These are phyloP conservation scores for Serendipita sp. DNA, from an alignment of 768 basidiomycete species.

Conservation along the genomic window DNA sequence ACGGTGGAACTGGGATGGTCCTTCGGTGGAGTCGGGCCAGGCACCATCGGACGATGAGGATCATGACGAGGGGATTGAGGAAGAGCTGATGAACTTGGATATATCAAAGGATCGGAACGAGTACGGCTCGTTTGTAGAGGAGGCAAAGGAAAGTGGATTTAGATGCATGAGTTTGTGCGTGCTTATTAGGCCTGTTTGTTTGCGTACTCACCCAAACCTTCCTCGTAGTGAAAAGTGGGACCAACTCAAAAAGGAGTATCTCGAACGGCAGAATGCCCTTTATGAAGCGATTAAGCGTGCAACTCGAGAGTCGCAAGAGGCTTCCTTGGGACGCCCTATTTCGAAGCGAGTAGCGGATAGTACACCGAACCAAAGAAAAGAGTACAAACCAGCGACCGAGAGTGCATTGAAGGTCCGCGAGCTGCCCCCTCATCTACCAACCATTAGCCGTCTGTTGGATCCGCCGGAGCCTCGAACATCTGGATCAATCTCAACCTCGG, in stretches of 20 bases:
- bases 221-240: slow-evolving; percentile 44
- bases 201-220: neutral
- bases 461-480: neutral
- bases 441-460: neutral
- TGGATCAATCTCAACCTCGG: neutral
- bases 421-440: neutral
- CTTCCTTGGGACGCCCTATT: neutral
- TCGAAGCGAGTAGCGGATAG: neutral
- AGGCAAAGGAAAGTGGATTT: slow-evolving; percentile 45
- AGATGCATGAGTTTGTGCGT: slow-evolving; percentile 24
- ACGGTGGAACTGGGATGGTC: slow-evolving; percentile 50
- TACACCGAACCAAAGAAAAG: neutral
- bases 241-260: slow-evolving; percentile 48
- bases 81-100: slow-evolving; percentile 3
- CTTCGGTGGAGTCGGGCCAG: neutral
- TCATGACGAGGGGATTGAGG: neutral
- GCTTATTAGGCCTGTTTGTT: neutral
- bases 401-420: neutral
- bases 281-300: slow-evolving; percentile 28
- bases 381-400: neutral
- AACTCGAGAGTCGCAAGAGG: slow-evolving; percentile 1
- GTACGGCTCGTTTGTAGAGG: neutral
- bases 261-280: slow-evolving; percentile 41
- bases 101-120: neutral
- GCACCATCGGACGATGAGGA: neutral